phyloP scores from a whole-genome alignment of 2,329 filamentous ascomycete genomes.

The Stagonosporopsis tanaceti region DNA sequence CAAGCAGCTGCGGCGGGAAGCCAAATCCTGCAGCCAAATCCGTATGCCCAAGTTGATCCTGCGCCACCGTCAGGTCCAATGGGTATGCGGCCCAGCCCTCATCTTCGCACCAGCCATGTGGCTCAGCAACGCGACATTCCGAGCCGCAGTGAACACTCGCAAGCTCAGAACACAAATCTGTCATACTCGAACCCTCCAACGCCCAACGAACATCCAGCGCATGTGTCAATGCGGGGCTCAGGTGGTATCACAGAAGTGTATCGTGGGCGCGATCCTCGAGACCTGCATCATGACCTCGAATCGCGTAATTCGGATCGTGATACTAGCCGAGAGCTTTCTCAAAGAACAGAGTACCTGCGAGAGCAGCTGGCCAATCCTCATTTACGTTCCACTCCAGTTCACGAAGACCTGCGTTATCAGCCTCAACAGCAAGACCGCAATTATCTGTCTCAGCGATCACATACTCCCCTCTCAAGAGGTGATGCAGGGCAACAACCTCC shows the following conservation, averaged over 20 bases:
- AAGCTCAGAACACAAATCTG: slow-evolving; percentile 40
- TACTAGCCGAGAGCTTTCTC: slow-evolving; percentile 42
- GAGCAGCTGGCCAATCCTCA: slow-evolving; percentile 40
- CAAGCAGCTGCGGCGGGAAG: slow-evolving; percentile 29
- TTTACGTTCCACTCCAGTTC: slow-evolving; percentile 31
- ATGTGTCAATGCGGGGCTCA: slow-evolving; percentile 35
- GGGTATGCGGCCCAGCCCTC: slow-evolving; percentile 49
- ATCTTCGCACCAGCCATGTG: slow-evolving; percentile 41
- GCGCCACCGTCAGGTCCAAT: slow-evolving; percentile 41
- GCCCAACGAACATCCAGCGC: slow-evolving; percentile 39
- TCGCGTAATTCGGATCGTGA: slow-evolving; percentile 44
- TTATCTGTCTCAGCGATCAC: slow-evolving; percentile 42
- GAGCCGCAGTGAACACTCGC: slow-evolving; percentile 44
- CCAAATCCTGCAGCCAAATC: slow-evolving; percentile 48
- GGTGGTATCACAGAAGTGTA: slow-evolving; percentile 38
- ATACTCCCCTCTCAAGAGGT: slow-evolving; percentile 43
- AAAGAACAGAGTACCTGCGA: slow-evolving; percentile 40
- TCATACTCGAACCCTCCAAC: slow-evolving; percentile 46
- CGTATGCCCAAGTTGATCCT: slow-evolving; percentile 49
- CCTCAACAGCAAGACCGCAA: slow-evolving; percentile 38
- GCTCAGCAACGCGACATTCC: slow-evolving; percentile 40
- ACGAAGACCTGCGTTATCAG: slow-evolving; percentile 42
- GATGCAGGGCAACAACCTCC: slow-evolving; percentile 40
- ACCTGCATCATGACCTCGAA: slow-evolving; percentile 40
- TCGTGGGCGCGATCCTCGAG: slow-evolving; percentile 41